Evolutionary conservation across 2,329 filamentous ascomycete species (phyloP).

Genomic region (Lasiodiplodia gonubiensis): DNA sequence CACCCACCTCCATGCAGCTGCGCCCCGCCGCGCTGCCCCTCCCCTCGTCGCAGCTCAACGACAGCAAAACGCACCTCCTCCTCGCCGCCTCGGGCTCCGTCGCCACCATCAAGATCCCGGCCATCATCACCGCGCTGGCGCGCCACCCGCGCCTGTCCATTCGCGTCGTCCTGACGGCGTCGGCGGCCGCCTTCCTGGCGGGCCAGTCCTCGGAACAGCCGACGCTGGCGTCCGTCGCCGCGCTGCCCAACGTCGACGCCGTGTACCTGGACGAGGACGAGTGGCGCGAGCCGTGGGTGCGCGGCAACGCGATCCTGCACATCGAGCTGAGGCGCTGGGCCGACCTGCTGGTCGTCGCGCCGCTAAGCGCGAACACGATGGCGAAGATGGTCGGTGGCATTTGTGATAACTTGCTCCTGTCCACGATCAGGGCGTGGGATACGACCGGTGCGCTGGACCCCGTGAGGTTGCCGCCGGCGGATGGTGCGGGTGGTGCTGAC

Average conservation of each 20-base stretch:
- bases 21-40: not conserved
- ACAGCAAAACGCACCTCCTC: conserved; percentile 66
- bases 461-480: not conserved
- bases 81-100: conserved; percentile 74
- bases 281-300: conserved; percentile 77
- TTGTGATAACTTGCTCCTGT: conserved; percentile 74
- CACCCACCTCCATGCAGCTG: not conserved
- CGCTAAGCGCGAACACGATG: conserved; percentile 81
- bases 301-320: conserved; percentile 82
- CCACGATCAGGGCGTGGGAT: conserved; percentile 88
- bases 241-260: conserved; percentile 74
- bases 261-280: conserved; percentile 87
- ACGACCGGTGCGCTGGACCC: conserved; percentile 65
- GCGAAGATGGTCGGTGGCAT: conserved; percentile 83
- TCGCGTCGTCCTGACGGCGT: conserved; percentile 79
- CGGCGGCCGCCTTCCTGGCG: conserved; percentile 75
- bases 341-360: conserved; percentile 78
- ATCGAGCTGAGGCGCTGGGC: conserved; percentile 88
- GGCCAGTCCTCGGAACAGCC: conserved; percentile 82
- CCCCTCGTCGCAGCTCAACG: conserved; percentile 35
- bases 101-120: conserved; percentile 79
- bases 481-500: not conserved
- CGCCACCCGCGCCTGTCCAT: conserved; percentile 69
- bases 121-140: conserved; percentile 60
- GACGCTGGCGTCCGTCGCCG: conserved; percentile 62